These are phyloP conservation scores for Moesziomyces sp. DNA, from an alignment of 1,284 basidiomycete genomes.

Conservation along the genomic window DNA sequence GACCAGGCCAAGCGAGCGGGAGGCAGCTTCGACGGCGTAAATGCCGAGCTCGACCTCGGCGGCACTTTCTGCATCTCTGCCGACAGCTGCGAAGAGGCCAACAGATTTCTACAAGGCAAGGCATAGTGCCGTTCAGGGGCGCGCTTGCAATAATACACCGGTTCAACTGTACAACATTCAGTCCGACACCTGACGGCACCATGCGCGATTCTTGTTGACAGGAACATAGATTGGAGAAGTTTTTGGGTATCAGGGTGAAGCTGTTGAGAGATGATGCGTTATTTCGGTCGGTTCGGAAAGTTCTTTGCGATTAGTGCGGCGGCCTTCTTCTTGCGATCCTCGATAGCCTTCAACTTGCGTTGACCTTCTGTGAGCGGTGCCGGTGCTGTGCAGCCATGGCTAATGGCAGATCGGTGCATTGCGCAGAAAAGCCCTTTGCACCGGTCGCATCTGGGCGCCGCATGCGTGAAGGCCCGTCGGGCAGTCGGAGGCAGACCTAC, in stretches of 20 bases:
- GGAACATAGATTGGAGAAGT: neutral
- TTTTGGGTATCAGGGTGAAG: neutral
- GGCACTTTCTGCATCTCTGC: constrained; percentile 55
- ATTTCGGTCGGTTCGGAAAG: constrained; percentile 48
- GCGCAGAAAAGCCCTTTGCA: constrained; percentile 57
- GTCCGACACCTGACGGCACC: too few relatives aligned
- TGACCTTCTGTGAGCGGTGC: constrained; percentile 56
- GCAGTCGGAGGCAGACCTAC: neutral
- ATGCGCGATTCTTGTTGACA: neutral
- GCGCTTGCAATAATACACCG: neutral
- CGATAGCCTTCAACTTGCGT: constrained; percentile 43
- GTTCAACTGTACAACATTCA: too few relatives aligned
- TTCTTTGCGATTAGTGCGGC: constrained; percentile 54
- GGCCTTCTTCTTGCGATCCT: constrained; percentile 60
- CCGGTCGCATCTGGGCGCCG: constrained; percentile 53
- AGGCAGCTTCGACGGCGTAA: constrained; percentile 43
- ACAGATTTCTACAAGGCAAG: constrained; percentile 21
- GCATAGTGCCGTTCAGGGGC: constrained; percentile 7
- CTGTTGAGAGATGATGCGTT: neutral
- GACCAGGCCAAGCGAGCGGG: constrained; percentile 20
- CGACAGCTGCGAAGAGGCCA: constrained; percentile 44
- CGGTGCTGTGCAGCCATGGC: constrained; percentile 53
- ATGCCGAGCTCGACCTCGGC: constrained; percentile 45
- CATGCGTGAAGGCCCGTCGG: constrained; percentile 38
- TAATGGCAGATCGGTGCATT: constrained; percentile 38